phyloP scores from a whole-genome alignment of 2,329 filamentous ascomycete genomes.

The Verticillium albo-atrum region DNA sequence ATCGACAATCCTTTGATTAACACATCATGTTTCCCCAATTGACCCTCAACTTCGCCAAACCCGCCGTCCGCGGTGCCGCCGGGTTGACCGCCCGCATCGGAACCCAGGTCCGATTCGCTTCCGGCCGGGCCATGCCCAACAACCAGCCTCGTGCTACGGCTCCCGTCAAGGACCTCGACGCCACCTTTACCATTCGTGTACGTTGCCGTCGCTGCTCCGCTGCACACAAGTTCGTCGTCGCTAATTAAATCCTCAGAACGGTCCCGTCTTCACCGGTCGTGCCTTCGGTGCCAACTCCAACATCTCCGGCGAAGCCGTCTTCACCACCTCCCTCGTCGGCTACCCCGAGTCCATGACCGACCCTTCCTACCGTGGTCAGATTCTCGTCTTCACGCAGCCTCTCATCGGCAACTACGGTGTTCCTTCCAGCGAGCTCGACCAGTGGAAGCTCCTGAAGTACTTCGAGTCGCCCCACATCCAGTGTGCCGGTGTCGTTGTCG shows the following conservation, averaged over 20 bases:
- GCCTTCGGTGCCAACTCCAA: constrained; percentile 96
- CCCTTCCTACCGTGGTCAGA: constrained; percentile 87
- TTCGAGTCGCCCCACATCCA: constrained; percentile 98
- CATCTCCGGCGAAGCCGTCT: constrained; percentile 96
- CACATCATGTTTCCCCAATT: constrained; percentile 58
- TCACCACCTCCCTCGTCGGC: constrained; percentile 95
- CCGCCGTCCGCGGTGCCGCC: constrained; percentile 41
- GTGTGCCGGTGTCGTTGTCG: constrained; percentile 91
- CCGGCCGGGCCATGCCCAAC: constrained; percentile 61
- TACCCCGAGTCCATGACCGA: constrained; percentile 95
- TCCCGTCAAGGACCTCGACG: constrained; percentile 67
- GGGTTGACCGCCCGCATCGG: constrained; percentile 24
- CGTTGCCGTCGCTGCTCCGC: constrained; percentile 20
- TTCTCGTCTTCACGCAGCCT: constrained; percentile 96
- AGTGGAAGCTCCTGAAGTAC: constrained; percentile 90
- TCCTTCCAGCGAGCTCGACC: constrained; percentile 77
- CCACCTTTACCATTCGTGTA: constrained; percentile 92
- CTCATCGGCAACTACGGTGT: constrained; percentile 99
- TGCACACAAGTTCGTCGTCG: too few species aligned
- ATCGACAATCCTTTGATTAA: neutral
- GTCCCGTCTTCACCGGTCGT: constrained; percentile 92
- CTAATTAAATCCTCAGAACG: constrained; percentile 55
- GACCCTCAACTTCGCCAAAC: constrained; percentile 47
- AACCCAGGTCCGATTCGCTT: constrained; percentile 31
- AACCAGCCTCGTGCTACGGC: constrained; percentile 54